Evolutionary conservation across 768 basidiomycete genomes (phyloP), one percentile per base, ranked within the genome.

Genomic region (Baorangia bicolor): DNA sequence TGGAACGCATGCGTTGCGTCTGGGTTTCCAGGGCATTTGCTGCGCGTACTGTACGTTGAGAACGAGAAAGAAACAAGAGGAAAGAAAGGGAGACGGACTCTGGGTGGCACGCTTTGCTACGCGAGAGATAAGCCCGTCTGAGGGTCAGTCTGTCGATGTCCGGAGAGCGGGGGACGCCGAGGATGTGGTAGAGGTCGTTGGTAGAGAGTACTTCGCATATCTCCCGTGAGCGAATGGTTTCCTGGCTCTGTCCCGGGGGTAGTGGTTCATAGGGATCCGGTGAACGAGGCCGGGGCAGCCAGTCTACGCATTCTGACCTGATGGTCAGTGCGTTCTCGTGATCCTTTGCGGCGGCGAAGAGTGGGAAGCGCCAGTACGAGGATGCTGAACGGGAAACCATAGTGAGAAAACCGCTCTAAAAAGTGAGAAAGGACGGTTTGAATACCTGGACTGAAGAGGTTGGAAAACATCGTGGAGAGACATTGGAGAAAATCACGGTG

Each of bases 1-100:
- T 94, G 92, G 68, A 94, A 94, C 1, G 92, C 92, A 20, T 82
- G 76, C 0, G 92, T 94, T 18, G 92, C 88, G 43, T 86, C 80
- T 5, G 87, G 83, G 64, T 87, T 85, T 21, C 53, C 69, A 3
- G 90, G 89, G 60, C 89, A 93, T 75, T 93, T 94, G 67, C 92
- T 94, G 62, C 14, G 60, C 3, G 45, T 25, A n/a, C 7, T 3
- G 45, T 25, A n/a, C 7, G 34, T 25, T 44, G n/a, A 61, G 49
- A 55, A 49, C 49, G 43, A 42, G 5, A 33, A 37, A 4, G 39
- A 20, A 35, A 10, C 4, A 18, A 5, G 12, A 30, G 39, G 18
- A 30, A 42, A 51, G 20, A n/a, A 34, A n/a, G 6, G 31, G 34
- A 20, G 50, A 80, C 90, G 59, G 55, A 93, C 92, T 94, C 92